These are phyloP conservation scores for Hibiscus trionum DNA, from an alignment of 345 rosid genomes.

Conservation along the genomic window DNA sequence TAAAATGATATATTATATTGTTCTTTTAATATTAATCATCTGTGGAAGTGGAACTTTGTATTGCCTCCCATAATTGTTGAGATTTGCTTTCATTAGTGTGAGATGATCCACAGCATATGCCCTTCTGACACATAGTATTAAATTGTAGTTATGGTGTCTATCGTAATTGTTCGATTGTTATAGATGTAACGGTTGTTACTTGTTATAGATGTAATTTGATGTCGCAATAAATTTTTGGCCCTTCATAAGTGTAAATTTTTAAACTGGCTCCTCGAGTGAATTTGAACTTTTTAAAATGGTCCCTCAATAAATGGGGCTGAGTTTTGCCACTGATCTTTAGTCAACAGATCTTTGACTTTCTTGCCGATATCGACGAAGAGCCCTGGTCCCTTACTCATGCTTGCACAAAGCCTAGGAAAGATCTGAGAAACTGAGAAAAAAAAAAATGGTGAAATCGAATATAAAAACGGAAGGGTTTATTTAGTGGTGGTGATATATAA, in stretches of 20 bases:
- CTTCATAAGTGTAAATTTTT: no score
- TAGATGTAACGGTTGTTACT: no score
- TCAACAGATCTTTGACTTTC: constrained; percentile 85
- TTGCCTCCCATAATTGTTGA: constrained; percentile 65
- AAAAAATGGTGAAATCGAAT: constrained; percentile 14
- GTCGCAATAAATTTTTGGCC: no score
- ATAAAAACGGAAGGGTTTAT: not conserved
- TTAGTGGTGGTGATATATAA: constrained; percentile 1
- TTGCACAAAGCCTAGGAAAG: constrained; percentile 10
- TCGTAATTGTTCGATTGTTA: no score
- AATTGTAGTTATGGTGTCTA: constrained; percentile 28
- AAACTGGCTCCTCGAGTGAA: no score
- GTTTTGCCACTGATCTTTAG: constrained; percentile 27
- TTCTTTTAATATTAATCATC: no score
- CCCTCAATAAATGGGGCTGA: no score
- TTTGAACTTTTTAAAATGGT: no score
- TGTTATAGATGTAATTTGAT: no score
- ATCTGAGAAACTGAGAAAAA: not conserved
- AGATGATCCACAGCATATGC: constrained; percentile 36
- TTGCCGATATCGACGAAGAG: constrained; percentile 85
- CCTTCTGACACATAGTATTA: no score
- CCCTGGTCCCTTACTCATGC: constrained; percentile 85
- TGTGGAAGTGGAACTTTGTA: no score
- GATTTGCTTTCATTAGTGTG: constrained; percentile 78
- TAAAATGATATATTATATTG: no score